phyloP scores from a whole-genome alignment of 78 protist species.

The slime mould (Dictyostelium discoideum) region DNA sequence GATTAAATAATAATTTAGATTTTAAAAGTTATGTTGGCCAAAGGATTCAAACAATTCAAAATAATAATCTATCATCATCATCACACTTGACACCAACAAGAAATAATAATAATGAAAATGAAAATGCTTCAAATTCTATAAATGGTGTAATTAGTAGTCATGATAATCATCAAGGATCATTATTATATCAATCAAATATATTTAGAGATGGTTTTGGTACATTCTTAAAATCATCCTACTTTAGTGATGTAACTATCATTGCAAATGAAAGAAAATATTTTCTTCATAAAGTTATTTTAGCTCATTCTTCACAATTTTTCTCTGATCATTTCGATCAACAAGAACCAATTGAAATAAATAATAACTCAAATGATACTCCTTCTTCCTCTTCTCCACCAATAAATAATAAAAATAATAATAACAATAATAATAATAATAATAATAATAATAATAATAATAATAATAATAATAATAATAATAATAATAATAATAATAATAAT shows the following conservation, averaged over 20 bases:
- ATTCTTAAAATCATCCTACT: constrained; percentile 28
- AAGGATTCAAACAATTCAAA: not conserved
- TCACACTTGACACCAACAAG: not conserved
- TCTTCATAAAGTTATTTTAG: constrained; percentile 72
- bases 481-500: not conserved
- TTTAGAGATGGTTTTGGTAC: constrained; percentile 68
- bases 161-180: not conserved
- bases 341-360: not conserved
- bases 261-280: constrained; percentile 39
- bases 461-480: not conserved
- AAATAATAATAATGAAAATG: not conserved
- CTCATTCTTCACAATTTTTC: constrained; percentile 72
- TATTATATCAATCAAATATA: constrained; percentile 12
- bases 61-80: not conserved
- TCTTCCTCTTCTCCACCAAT: not conserved
- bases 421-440: constrained; percentile 1
- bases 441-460: not conserved
- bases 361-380: not conserved
- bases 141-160: not conserved
- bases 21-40: constrained; percentile 2
- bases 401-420: not conserved
- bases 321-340: constrained; percentile 45
- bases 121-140: not conserved
- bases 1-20: not conserved
- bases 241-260: constrained; percentile 46